These are phyloP conservation scores for Hypericum perforatum DNA, from an alignment of 345 rosid genomes.

Conservation along the genomic window DNA sequence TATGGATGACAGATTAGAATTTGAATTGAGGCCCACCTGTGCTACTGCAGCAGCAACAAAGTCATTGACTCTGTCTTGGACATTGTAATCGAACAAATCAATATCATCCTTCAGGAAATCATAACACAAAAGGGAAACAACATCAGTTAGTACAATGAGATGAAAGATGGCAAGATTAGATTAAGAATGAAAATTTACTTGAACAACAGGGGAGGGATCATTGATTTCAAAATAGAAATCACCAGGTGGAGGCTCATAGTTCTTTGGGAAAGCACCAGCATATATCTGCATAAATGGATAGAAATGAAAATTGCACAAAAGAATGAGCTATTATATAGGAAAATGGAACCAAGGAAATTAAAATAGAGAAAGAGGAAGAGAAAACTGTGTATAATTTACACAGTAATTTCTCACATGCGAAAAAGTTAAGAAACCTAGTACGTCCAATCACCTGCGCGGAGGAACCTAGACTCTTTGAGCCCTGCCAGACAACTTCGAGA, in stretches of 20 bases:
- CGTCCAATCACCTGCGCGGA: slow-evolving; percentile 52
- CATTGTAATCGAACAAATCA: slow-evolving; percentile 85
- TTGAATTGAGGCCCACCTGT: slow-evolving; percentile 42
- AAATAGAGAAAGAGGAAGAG: slow-evolving; percentile 1
- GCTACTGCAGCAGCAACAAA: slow-evolving; percentile 88
- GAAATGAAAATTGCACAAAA: too few relatives aligned
- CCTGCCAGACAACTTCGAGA: slow-evolving; percentile 94
- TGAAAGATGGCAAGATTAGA: too few relatives aligned
- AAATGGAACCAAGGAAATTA: too few relatives aligned
- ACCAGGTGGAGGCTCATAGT: slow-evolving; percentile 91
- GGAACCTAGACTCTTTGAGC: slow-evolving; percentile 82
- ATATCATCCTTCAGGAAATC: slow-evolving; percentile 57
- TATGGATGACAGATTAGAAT: neutral
- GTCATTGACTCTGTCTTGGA: slow-evolving; percentile 77
- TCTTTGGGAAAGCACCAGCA: slow-evolving; percentile 86
- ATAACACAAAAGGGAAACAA: slow-evolving; percentile 7
- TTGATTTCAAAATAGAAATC: slow-evolving; percentile 88
- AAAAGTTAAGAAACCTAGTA: neutral
- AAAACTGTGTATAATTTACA: too few relatives aligned
- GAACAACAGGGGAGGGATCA: slow-evolving; percentile 64
- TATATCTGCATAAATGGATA: slow-evolving; percentile 46
- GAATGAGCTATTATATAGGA: too few relatives aligned
- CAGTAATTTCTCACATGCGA: too few relatives aligned
- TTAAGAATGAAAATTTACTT: slow-evolving; percentile 31
- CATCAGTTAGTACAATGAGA: slow-evolving; percentile 1